These are phyloP conservation scores for Fraxinus quadrangulata DNA, from an alignment of 257 asterid species.

Conservation along the genomic window DNA sequence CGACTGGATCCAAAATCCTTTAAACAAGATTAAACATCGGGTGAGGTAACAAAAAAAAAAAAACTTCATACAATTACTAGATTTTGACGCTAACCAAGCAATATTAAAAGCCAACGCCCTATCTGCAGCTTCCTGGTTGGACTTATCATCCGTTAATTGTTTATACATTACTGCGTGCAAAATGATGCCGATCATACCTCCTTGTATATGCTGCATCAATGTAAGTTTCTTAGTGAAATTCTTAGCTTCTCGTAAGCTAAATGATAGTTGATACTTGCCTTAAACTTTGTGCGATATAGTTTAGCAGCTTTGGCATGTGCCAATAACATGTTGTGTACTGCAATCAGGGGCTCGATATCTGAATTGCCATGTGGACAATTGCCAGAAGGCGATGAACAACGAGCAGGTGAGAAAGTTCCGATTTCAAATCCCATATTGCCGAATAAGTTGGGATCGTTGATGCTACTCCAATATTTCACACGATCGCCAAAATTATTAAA, in stretches of 20 bases:
- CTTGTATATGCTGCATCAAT: slow-evolving; percentile 43
- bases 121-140: slow-evolving; percentile 57
- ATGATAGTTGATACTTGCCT: slow-evolving; percentile 38
- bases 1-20: slow-evolving; percentile 68
- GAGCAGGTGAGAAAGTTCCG: slow-evolving; percentile 60
- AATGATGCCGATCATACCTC: slow-evolving; percentile 56
- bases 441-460: slow-evolving; percentile 62
- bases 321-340: slow-evolving; percentile 59
- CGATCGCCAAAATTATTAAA: slow-evolving; percentile 59
- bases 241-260: not conserved
- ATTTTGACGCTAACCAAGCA: slow-evolving; percentile 60
- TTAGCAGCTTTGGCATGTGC: slow-evolving; percentile 76
- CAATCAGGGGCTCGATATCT: slow-evolving; percentile 67
- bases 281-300: slow-evolving; percentile 51
- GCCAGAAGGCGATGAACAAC: slow-evolving; percentile 76
- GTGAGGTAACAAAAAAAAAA: no score
- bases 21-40: not conserved
- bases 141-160: slow-evolving; percentile 47
- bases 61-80: not conserved
- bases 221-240: not conserved
- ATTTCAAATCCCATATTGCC: slow-evolving; percentile 42
- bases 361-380: slow-evolving; percentile 63
- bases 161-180: slow-evolving; percentile 51
- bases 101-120: slow-evolving; percentile 63
- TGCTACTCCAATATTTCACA: slow-evolving; percentile 58